Percentiles rank a stretch among this genome's conserved stretches.
Evolutionary conservation across 2,329 filamentous ascomycete species (phyloP).

Genomic region (Pseudogymnoascus sp.): DNA sequence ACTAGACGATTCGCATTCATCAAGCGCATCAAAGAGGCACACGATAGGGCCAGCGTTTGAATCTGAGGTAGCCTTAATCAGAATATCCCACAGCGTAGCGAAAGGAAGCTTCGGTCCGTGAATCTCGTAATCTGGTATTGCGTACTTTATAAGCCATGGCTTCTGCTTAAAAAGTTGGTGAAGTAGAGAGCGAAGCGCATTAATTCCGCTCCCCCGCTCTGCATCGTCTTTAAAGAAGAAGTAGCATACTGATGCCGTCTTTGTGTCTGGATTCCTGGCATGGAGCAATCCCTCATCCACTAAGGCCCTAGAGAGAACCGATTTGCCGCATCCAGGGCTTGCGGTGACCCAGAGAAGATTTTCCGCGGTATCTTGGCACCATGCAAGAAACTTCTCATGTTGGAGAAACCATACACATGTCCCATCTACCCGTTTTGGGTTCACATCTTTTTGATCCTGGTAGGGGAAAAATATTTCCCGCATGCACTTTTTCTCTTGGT

Average conservation of each 20-base stretch:
- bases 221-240: conserved; percentile 31
- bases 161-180: conserved; percentile 23
- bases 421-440: conserved; percentile 21
- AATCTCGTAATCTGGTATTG: conserved; percentile 1
- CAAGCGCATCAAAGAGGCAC: not conserved
- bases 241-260: conserved; percentile 21
- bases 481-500: not conserved
- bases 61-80: conserved; percentile 10
- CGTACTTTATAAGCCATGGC: conserved; percentile 12
- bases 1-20: not conserved
- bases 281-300: conserved; percentile 24
- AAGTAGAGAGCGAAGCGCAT: conserved; percentile 22
- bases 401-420: conserved; percentile 31
- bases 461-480: not conserved
- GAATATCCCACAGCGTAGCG: conserved; percentile 16
- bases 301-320: conserved; percentile 24
- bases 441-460: conserved; percentile 22
- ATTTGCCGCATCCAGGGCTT: conserved; percentile 30
- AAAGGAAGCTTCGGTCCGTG: conserved; percentile 13
- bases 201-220: conserved; percentile 14
- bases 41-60: not conserved
- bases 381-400: conserved; percentile 22
- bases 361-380: conserved; percentile 20
- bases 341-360: conserved; percentile 28
- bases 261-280: not conserved